These are phyloP conservation scores for Dimargaris verticillata DNA, from an alignment of 192 early-diverging fungal genomes.

Conservation along the genomic window DNA sequence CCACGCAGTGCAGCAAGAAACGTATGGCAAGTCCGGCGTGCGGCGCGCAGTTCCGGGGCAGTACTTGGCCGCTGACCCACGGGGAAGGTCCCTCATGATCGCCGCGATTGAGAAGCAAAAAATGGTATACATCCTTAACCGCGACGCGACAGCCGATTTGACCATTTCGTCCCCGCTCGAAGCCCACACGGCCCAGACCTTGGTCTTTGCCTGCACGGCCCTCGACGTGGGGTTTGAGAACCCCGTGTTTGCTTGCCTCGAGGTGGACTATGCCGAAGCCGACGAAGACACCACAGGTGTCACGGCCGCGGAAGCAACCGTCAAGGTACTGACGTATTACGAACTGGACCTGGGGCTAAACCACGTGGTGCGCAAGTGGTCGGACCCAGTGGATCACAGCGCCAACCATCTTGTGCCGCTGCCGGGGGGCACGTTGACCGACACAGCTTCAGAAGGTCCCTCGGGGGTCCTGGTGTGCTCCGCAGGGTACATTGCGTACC, in stretches of 20 bases:
- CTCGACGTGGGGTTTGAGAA: slow-evolving; percentile 98
- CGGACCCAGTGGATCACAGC: slow-evolving; percentile 50
- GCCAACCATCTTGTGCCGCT: slow-evolving; percentile 72
- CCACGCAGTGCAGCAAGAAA: slow-evolving; percentile 74
- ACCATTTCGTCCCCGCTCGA: slow-evolving; percentile 90
- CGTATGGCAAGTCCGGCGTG: slow-evolving; percentile 82
- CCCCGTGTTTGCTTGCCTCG: slow-evolving; percentile 89
- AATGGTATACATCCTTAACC: slow-evolving; percentile 90
- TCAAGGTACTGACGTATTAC: slow-evolving; percentile 81
- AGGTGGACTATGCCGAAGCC: slow-evolving; percentile 67
- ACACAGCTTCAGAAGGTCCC: slow-evolving; percentile 63
- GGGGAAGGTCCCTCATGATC: slow-evolving; percentile 91
- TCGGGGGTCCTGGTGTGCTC: slow-evolving; percentile 94
- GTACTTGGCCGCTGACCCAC: slow-evolving; percentile 89
- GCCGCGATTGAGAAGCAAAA: slow-evolving; percentile 87
- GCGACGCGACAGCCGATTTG: slow-evolving; percentile 64
- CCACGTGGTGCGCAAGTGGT: slow-evolving; percentile 96
- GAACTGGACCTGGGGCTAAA: slow-evolving; percentile 97
- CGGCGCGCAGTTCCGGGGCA: slow-evolving; percentile 85
- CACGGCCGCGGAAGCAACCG: slow-evolving; percentile 43
- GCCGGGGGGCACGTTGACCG: slow-evolving; percentile 40
- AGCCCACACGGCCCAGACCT: slow-evolving; percentile 63
- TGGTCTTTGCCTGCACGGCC: slow-evolving; percentile 66
- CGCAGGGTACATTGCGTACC: slow-evolving; percentile 75
- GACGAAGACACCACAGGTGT: slow-evolving; percentile 56